These are phyloP conservation scores for Castanopsis chinensis DNA, from an alignment of 306 rosid species.

Conservation along the genomic window DNA sequence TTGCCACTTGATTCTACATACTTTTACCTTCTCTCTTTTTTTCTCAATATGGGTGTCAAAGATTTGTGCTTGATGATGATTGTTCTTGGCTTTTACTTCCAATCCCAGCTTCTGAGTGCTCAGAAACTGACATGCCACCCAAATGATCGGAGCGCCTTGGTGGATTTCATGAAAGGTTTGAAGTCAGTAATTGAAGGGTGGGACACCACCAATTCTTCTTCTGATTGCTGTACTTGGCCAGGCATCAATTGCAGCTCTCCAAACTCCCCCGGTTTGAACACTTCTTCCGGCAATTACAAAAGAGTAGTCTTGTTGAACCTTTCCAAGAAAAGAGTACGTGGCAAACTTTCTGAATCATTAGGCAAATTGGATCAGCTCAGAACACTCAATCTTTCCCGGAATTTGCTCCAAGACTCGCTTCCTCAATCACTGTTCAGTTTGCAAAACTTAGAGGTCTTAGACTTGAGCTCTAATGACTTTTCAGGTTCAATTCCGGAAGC, in stretches of 20 bases:
- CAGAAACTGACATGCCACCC: not conserved
- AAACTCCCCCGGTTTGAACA: constrained; percentile 13
- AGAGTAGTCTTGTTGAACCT: constrained; percentile 45
- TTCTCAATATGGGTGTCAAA: constrained; percentile 21
- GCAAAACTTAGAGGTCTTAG: constrained; percentile 25
- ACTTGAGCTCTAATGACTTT: constrained; percentile 40
- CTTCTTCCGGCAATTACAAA: not conserved
- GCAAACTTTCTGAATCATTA: constrained; percentile 34
- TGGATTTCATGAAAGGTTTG: not conserved
- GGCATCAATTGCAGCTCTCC: constrained; percentile 39
- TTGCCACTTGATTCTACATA: constrained; percentile 16
- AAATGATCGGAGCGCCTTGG: not conserved
- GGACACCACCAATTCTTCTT: not conserved
- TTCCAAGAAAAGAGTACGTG: constrained; percentile 15
- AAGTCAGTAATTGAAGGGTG: not conserved
- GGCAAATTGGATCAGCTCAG: constrained; percentile 36
- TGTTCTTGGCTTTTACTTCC: constrained; percentile 23
- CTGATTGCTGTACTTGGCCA: constrained; percentile 41
- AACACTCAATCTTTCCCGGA: constrained; percentile 41
- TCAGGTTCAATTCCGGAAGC: constrained; percentile 21
- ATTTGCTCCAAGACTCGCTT: constrained; percentile 30
- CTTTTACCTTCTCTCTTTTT: not conserved
- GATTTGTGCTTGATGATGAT: constrained; percentile 25
- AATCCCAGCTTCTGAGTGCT: constrained; percentile 1
- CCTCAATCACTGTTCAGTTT: constrained; percentile 33